A percentile compares a stretch with the other conserved stretches of the same genome.
These are phyloP conservation scores for Aspergillus incahuasiensis DNA, from an alignment of 495 filamentous ascomycete genomes.

Conservation along the genomic window DNA sequence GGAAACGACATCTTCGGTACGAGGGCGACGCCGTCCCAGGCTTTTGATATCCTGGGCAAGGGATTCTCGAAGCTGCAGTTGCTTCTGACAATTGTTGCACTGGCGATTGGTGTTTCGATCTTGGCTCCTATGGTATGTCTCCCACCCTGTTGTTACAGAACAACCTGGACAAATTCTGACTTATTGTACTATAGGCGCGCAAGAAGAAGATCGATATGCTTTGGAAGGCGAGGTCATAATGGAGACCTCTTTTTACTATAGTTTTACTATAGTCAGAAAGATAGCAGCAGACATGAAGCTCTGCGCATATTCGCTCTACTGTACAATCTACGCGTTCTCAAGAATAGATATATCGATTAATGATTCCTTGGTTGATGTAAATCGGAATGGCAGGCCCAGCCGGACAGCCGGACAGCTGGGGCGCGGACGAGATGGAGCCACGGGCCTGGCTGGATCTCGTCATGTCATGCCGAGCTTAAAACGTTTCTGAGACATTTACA, in stretches of 20 bases:
- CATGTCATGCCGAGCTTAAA: not conserved
- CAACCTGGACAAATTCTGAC: not conserved
- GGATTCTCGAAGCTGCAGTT: conserved; percentile 88
- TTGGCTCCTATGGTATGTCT: conserved; percentile 78
- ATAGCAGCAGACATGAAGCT: conserved; percentile 2
- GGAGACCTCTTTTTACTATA: not conserved
- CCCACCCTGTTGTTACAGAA: not conserved
- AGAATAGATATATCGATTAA: not conserved
- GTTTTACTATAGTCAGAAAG: too few species aligned
- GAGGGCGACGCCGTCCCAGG: conserved; percentile 72
- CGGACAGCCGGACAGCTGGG: not conserved
- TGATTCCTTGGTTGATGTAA: not conserved
- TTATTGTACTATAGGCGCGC: conserved; percentile 24
- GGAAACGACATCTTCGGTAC: conserved; percentile 85
- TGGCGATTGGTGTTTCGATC: conserved; percentile 66
- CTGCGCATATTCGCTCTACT: not conserved
- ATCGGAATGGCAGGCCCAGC: not conserved
- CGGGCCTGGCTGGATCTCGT: not conserved
- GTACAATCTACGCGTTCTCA: not conserved
- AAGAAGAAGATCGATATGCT: conserved; percentile 40
- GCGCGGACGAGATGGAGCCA: not conserved
- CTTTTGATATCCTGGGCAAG: conserved; percentile 90
- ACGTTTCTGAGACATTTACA: not conserved
- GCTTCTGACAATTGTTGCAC: conserved; percentile 72
- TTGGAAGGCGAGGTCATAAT: conserved; percentile 28